Percentiles rank a stretch among this genome's conserved stretches.
These are phyloP conservation scores for Boletus speciosus DNA, from an alignment of 768 basidiomycete genomes.

Conservation along the genomic window DNA sequence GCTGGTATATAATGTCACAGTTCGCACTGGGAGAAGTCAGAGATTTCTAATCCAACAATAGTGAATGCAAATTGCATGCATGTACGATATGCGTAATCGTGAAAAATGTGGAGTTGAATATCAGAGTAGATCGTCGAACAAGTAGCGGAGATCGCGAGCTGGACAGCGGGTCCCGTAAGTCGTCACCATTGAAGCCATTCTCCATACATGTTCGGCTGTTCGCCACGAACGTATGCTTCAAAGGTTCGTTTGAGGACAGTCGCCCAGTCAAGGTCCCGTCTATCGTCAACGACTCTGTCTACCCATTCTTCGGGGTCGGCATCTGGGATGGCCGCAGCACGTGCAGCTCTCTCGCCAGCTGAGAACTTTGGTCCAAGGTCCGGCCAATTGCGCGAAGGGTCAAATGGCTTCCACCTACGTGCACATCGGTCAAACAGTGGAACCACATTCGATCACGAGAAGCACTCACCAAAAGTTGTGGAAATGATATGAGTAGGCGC, in stretches of 20 bases:
- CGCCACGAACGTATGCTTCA: conserved; percentile 87
- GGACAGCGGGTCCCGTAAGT: conserved; percentile 1
- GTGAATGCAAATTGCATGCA: conserved; percentile 26
- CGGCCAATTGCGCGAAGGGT: conserved; percentile 90
- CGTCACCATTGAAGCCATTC: conserved; percentile 62
- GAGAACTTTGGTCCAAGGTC: conserved; percentile 82
- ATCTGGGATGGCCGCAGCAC: conserved; percentile 39
- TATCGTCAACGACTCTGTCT: conserved; percentile 55
- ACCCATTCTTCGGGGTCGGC: conserved; percentile 36
- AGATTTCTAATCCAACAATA: conserved; percentile 32
- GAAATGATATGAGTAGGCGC: conserved; percentile 94
- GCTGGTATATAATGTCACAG: conserved; percentile 29
- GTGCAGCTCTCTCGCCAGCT: conserved; percentile 68
- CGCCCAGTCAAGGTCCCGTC: conserved; percentile 85
- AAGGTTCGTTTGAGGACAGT: conserved; percentile 95
- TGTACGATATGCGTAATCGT: conserved; percentile 27
- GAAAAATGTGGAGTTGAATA: conserved; percentile 24
- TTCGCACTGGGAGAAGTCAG: conserved; percentile 24
- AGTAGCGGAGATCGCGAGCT: conserved; percentile 9
- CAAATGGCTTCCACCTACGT: conserved; percentile 92
- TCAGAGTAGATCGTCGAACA: conserved; percentile 29
- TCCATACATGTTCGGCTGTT: conserved; percentile 94
- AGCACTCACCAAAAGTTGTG: conserved; percentile 82
- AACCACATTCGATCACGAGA: background rate
- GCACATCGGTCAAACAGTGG: background rate